Percentiles rank a stretch among this genome's conserved stretches.
These are phyloP conservation scores for Ampelomyces quisqualis DNA, from an alignment of 2,329 filamentous ascomycete genomes.

Conservation along the genomic window DNA sequence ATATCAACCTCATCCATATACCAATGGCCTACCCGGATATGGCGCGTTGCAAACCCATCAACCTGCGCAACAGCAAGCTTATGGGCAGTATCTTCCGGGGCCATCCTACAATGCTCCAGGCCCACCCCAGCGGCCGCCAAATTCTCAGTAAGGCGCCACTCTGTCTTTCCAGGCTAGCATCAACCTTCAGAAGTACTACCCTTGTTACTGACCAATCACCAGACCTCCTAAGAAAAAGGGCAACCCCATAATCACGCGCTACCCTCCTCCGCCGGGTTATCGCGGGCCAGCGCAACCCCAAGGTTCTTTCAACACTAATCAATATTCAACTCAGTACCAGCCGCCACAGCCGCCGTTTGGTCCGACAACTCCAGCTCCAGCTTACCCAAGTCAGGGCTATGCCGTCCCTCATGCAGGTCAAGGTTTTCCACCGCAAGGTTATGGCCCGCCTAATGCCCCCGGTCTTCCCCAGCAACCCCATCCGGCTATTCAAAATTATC, in stretches of 20 bases:
- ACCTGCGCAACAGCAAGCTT: constrained; percentile 35
- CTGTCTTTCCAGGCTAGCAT: background rate
- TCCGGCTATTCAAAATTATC: constrained; percentile 23
- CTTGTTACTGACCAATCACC: constrained; percentile 1
- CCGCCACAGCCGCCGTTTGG: constrained; percentile 30
- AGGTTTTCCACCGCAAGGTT: constrained; percentile 27
- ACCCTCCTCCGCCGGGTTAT: constrained; percentile 53
- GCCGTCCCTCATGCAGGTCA: constrained; percentile 19
- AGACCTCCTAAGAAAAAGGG: constrained; percentile 49
- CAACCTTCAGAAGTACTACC: background rate
- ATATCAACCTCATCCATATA: constrained; percentile 38
- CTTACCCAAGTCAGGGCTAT: constrained; percentile 29
- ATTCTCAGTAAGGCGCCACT: constrained; percentile 38
- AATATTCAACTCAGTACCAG: constrained; percentile 32
- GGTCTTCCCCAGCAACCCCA: constrained; percentile 24
- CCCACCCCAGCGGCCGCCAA: constrained; percentile 28
- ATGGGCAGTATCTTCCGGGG: constrained; percentile 34
- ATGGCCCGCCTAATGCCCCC: constrained; percentile 22
- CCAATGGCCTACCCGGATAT: constrained; percentile 30
- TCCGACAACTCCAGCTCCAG: constrained; percentile 21
- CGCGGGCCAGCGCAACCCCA: constrained; percentile 39
- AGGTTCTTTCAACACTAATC: constrained; percentile 28
- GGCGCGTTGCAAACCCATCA: constrained; percentile 31
- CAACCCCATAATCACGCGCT: constrained; percentile 52
- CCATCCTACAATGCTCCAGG: constrained; percentile 24